phyloP scores from a whole-genome alignment of 306 rosid species.

The Vicia sativa region DNA sequence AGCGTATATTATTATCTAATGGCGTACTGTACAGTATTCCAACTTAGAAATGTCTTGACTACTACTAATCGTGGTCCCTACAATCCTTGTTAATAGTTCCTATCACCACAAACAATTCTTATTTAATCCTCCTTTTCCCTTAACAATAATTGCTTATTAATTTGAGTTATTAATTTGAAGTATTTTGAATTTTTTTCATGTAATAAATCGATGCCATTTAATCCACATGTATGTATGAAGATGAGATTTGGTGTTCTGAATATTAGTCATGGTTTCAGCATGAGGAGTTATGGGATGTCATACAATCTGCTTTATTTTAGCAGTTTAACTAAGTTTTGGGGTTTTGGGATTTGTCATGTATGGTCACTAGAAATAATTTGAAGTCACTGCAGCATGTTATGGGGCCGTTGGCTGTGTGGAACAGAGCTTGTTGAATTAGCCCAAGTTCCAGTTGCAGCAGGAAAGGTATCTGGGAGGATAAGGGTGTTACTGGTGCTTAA shows the following conservation, averaged over 20 bases:
- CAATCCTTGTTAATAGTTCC: constrained; percentile 11
- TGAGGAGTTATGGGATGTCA: not conserved
- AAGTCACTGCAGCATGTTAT: too few relatives aligned
- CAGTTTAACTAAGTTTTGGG: not conserved
- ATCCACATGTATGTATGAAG: too few relatives aligned
- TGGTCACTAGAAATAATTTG: too few relatives aligned
- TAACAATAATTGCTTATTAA: not conserved
- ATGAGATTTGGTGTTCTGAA: too few relatives aligned
- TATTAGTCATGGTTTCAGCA: not conserved
- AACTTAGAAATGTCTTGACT: constrained; percentile 4
- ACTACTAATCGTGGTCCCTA: not conserved
- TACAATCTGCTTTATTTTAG: not conserved
- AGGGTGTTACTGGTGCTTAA: too few relatives aligned
- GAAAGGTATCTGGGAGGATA: too few relatives aligned
- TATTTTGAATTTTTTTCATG: not conserved
- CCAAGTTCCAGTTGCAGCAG: too few relatives aligned
- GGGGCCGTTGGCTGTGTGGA: too few relatives aligned
- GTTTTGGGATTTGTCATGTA: too few relatives aligned
- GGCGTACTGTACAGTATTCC: constrained; percentile 6
- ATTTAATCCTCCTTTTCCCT: not conserved
- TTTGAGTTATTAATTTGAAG: not conserved
- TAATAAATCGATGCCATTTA: not conserved
- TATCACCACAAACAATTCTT: not conserved
- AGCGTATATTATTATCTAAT: constrained; percentile 1
- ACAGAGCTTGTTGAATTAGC: too few relatives aligned